Evolutionary conservation across 2,329 filamentous ascomycete genomes (phyloP).

Genomic region (Sporothrix luriei): DNA sequence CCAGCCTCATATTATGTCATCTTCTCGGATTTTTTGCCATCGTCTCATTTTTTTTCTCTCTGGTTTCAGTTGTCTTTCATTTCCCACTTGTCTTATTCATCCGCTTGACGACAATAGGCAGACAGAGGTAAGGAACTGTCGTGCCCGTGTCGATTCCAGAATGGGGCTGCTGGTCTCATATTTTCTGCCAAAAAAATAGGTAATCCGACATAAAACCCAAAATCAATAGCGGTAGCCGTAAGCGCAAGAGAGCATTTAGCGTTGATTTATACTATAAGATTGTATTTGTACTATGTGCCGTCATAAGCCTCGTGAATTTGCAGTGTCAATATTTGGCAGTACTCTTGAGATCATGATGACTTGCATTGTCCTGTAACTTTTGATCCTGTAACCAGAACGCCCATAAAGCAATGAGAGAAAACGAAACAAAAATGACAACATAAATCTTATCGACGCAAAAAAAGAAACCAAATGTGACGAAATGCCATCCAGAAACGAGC

Average conservation of each 20-base stretch:
- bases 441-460: neutral
- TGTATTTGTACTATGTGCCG: neutral
- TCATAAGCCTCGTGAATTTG: neutral
- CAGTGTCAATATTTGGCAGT: neutral
- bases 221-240: neutral
- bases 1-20: neutral
- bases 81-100: slow-evolving; percentile 3
- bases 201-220: slow-evolving; percentile 15
- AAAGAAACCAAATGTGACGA: neutral
- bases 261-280: neutral
- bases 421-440: neutral
- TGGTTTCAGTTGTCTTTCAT: neutral
- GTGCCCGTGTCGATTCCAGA: neutral
- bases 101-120: neutral
- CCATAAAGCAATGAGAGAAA: slow-evolving; percentile 11
- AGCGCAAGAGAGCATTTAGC: slow-evolving; percentile 4
- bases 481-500: neutral
- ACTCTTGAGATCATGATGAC: slow-evolving; percentile 9
- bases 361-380: slow-evolving; percentile 26
- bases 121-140: slow-evolving; percentile 31
- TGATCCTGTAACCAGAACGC: slow-evolving; percentile 32
- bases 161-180: neutral
- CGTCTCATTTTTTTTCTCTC: neutral
- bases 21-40: neutral
- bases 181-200: slow-evolving; percentile 21